Conservation (phyloP, 1,284 basidiomycete genomes). For the Austroboletus niveus region DNA sequence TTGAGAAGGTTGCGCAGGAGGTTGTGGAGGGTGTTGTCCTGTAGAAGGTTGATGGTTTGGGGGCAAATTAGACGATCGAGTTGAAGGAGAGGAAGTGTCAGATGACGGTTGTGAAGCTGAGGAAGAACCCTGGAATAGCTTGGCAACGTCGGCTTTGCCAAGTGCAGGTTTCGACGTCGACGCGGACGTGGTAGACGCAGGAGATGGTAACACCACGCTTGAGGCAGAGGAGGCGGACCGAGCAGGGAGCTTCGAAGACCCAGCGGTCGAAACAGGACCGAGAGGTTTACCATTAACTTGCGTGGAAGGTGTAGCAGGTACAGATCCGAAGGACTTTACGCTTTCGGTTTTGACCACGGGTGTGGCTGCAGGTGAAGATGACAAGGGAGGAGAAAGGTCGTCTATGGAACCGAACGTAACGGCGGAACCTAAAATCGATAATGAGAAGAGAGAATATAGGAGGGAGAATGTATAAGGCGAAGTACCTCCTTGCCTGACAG, state of each 20-base stretch:
- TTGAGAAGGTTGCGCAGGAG: constrained; percentile 42
- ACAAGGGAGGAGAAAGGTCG: constrained; percentile 63
- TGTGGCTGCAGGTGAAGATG: constrained; percentile 64
- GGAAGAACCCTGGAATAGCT: constrained; percentile 59
- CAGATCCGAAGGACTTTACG: constrained; percentile 78
- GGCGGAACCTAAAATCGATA: constrained; percentile 46
- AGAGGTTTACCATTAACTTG: constrained; percentile 57
- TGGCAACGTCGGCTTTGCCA: constrained; percentile 59
- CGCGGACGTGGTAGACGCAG: constrained; percentile 30
- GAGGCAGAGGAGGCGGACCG: constrained; percentile 34
- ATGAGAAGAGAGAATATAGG: background rate
- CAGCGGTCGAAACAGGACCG: constrained; percentile 23
- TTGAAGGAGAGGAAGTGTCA: constrained; percentile 39
- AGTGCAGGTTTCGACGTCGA: constrained; percentile 35
- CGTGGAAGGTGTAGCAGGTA: constrained; percentile 42
- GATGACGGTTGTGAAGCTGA: constrained; percentile 29
- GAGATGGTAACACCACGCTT: constrained; percentile 30
- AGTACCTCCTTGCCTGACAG: constrained; percentile 60
- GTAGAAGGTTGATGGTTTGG: constrained; percentile 37
- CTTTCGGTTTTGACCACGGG: constrained; percentile 66
- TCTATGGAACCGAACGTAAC: constrained; percentile 87
- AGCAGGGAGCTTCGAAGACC: constrained; percentile 32
- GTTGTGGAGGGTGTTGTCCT: constrained; percentile 40
- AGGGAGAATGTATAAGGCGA: background rate
- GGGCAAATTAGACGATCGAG: constrained; percentile 45